Base-by-base conservation (phyloP, 2,329 filamentous ascomycete genomes). In the Exophiala bonariae region DNA sequence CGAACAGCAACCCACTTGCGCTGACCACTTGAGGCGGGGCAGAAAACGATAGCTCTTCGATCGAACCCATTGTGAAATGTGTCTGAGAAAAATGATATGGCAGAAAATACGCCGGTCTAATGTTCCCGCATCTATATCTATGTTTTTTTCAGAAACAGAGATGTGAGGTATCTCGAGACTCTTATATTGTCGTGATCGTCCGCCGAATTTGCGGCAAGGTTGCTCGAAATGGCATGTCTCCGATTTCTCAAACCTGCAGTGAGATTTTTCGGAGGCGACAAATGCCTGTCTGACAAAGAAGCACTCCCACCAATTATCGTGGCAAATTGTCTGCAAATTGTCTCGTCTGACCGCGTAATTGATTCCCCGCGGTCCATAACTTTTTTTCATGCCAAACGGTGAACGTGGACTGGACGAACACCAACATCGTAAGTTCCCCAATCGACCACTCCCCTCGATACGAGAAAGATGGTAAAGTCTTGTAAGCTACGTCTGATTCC, bases 1-100 rank as follows among this genome's bases (percentile, higher is more conserved):
- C 71, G 42, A 73, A 73, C n/a, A 74, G 65, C 3, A 75, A 47
- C 7, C 67, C 70, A 54, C 72, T 65, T 40, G 72, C 71, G 20
- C 62, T 61, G 49, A 65, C 59, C 23, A 65, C 50, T 54, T 71
- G 63, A 20, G 67, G 50, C 38, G 68, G 63, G 19, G 66, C 70
- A 44, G 69, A 69, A 56, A 72, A 73, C 2, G 65, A 63, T 45
- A 60, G 58, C 46, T 61, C 58, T 32, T 61, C 47, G 23, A 59
- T 41, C 34, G 59, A 61, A 26, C 66, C 53, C 66, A 69, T 69
- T 50, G 54, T 47, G 55, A n/a, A 4, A 17, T 19, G 16, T 50
- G 18, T 16, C 30, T 14, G 46, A 18, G 22, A 26, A 26, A 26
- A 26, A 26, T 26, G 11, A 26, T 26, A 26, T 26, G 11, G 11